Percentiles rank a stretch among this genome's conserved stretches.
Evolutionary conservation across 805 yeast species (phyloP).

Genomic region (Candida alai): DNA sequence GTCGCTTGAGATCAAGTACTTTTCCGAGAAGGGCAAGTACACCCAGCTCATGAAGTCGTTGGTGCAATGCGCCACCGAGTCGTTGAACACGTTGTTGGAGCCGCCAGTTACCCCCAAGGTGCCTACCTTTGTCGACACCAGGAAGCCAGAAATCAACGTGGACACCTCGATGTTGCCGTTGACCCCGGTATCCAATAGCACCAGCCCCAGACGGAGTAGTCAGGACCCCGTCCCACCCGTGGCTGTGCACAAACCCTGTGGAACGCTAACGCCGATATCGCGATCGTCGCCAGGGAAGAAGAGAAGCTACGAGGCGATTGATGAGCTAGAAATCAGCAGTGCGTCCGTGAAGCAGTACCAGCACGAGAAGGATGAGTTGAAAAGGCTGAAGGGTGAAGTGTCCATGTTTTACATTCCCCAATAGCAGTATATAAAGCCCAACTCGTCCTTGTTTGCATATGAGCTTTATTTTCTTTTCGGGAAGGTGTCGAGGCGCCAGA

Average conservation of each 20-base stretch:
- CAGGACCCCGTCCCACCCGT: conserved; percentile 1
- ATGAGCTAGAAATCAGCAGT: conserved; percentile 10
- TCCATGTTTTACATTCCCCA: conserved; percentile 19
- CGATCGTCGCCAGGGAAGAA: conserved; percentile 8
- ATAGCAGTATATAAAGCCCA: too few relatives aligned
- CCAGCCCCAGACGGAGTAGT: conserved; percentile 16
- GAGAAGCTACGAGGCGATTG: conserved; percentile 9
- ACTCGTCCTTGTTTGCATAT: too few relatives aligned
- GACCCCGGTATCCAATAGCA: conserved; percentile 24
- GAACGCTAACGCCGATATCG: conserved; percentile 10
- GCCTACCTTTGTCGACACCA: conserved; percentile 9
- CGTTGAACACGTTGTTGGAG: conserved; percentile 15
- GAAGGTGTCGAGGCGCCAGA: too few relatives aligned
- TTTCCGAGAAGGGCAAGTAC: conserved; percentile 32
- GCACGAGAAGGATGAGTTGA: conserved; percentile 14
- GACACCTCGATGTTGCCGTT: conserved; percentile 18
- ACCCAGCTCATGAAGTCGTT: conserved; percentile 34
- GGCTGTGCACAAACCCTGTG: conserved; percentile 1
- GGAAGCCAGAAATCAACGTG: conserved; percentile 2
- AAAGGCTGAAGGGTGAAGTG: conserved; percentile 21
- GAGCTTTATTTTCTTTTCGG: too few relatives aligned
- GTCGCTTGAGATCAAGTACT: conserved; percentile 43
- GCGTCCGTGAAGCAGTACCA: conserved; percentile 7
- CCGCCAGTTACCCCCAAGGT: conserved; percentile 32
- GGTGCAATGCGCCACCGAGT: conserved; percentile 28